Evolutionary conservation across 2,329 filamentous ascomycete species (phyloP).

Genomic region (Beauveria bassiana): DNA sequence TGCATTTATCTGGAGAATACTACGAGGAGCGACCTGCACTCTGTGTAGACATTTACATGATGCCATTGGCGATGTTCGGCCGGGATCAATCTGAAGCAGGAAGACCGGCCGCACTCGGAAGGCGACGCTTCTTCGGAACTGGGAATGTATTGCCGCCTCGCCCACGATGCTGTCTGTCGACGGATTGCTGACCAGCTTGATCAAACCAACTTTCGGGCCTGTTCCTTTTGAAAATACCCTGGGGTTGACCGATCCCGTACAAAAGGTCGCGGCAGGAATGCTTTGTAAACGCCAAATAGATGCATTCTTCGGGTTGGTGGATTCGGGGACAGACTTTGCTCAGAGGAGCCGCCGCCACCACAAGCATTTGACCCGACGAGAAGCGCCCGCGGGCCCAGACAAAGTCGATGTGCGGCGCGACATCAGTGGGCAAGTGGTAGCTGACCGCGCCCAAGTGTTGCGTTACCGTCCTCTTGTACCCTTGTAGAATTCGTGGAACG

Average conservation of each 20-base stretch:
- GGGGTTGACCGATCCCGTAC: background rate
- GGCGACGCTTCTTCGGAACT: too few species aligned
- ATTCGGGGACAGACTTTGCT: too few species aligned
- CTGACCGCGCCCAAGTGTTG: slow-evolving; percentile 27
- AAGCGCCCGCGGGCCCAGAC: slow-evolving; percentile 31
- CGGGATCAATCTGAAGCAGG: too few species aligned
- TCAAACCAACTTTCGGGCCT: slow-evolving; percentile 24
- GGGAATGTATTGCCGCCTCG: slow-evolving; percentile 22
- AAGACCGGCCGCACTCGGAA: too few species aligned
- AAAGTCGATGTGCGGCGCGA: slow-evolving; percentile 30
- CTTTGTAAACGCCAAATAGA: too few species aligned
- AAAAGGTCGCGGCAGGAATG: too few species aligned
- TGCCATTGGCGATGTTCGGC: too few species aligned
- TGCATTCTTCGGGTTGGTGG: too few species aligned
- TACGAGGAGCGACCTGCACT: too few species aligned
- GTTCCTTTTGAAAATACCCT: slow-evolving; percentile 28
- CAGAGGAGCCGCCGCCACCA: background rate
- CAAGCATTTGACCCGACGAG: slow-evolving; percentile 8
- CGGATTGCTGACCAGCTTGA: slow-evolving; percentile 17
- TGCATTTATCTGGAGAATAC: too few species aligned
- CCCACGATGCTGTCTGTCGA: slow-evolving; percentile 18
- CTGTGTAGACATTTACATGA: too few species aligned
- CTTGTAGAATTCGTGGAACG: slow-evolving; percentile 39
- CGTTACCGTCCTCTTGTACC: slow-evolving; percentile 25
- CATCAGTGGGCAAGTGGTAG: slow-evolving; percentile 29